Conservation (phyloP, 805 yeast species). For the Candida morakotiae region DNA sequence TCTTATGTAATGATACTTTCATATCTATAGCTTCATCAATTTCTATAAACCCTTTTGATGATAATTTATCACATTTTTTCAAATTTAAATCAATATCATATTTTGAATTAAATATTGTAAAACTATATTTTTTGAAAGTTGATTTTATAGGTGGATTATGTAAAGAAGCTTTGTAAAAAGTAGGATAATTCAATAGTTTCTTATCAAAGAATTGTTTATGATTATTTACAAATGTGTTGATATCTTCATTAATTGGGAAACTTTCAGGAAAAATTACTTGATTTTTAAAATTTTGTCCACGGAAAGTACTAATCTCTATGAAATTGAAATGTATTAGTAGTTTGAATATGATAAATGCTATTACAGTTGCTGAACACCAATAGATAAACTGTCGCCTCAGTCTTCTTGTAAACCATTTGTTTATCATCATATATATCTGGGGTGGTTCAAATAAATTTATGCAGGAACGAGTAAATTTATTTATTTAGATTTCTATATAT, state of each 20-base stretch:
- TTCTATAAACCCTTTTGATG: neutral
- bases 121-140: conserved; percentile 7
- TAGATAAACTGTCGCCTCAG: conserved; percentile 1
- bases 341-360: neutral
- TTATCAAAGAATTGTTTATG: conserved; percentile 4
- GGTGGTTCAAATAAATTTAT: neutral
- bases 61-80: conserved; percentile 9
- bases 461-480: neutral
- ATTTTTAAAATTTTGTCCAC: conserved; percentile 1
- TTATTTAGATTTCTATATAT: neutral
- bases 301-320: neutral
- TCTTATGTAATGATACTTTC: conserved; percentile 8
- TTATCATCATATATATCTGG: neutral
- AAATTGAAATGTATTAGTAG: neutral
- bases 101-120: conserved; percentile 11
- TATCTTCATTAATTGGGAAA: conserved; percentile 1
- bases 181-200: conserved; percentile 3
- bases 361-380: conserved; percentile 1
- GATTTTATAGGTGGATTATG: neutral
- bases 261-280: conserved; percentile 6
- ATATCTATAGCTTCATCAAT: conserved; percentile 9
- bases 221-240: neutral
- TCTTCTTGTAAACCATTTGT: neutral
- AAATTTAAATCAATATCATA: conserved; percentile 9
- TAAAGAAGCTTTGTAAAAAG: neutral